phyloP scores from a whole-genome alignment of 2,329 filamentous ascomycete species.

The Podosphaera xanthii region DNA sequence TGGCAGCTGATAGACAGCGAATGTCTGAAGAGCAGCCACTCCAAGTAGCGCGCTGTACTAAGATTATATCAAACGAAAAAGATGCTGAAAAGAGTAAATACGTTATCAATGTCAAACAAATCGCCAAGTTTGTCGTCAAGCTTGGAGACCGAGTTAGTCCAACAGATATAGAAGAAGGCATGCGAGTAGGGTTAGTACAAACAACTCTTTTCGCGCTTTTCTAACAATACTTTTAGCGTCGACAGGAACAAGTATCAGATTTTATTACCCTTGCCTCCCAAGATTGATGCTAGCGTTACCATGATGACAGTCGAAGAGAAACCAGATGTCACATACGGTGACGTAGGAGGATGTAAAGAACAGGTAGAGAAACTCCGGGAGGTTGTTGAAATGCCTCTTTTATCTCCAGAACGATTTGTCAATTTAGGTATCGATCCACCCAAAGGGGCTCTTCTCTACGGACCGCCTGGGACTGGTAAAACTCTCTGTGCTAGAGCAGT shows the following conservation, averaged over 20 bases:
- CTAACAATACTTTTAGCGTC: constrained; percentile 28
- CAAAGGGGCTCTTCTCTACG: constrained; percentile 90
- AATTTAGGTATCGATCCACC: constrained; percentile 97
- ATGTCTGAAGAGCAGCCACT: constrained; percentile 97
- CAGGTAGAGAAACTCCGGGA: constrained; percentile 98
- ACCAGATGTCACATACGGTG: constrained; percentile 94
- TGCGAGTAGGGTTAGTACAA: constrained; percentile 61
- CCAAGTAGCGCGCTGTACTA: constrained; percentile 93
- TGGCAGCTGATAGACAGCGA: constrained; percentile 89
- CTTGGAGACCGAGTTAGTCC: constrained; percentile 90
- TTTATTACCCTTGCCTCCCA: constrained; percentile 79
- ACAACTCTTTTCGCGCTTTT: neutral
- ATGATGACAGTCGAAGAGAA: constrained; percentile 99
- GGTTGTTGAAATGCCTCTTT: constrained; percentile 92
- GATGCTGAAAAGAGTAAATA: constrained; percentile 98
- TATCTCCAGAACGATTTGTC: constrained; percentile 92
- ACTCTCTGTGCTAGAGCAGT: constrained; percentile 93
- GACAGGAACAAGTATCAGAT: constrained; percentile 99
- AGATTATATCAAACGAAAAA: constrained; percentile 95
- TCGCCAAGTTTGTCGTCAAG: constrained; percentile 97
- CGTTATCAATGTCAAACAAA: constrained; percentile 99
- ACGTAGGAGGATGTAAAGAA: constrained; percentile 97
- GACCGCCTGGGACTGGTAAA: constrained; percentile 95
- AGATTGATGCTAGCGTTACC: constrained; percentile 96
- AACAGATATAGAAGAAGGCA: constrained; percentile 97